Percentiles rank a stretch among this genome's conserved stretches.
Evolutionary conservation across 306 rosid genomes (phyloP).

Genomic region (Casuarina cunninghamiana): DNA sequence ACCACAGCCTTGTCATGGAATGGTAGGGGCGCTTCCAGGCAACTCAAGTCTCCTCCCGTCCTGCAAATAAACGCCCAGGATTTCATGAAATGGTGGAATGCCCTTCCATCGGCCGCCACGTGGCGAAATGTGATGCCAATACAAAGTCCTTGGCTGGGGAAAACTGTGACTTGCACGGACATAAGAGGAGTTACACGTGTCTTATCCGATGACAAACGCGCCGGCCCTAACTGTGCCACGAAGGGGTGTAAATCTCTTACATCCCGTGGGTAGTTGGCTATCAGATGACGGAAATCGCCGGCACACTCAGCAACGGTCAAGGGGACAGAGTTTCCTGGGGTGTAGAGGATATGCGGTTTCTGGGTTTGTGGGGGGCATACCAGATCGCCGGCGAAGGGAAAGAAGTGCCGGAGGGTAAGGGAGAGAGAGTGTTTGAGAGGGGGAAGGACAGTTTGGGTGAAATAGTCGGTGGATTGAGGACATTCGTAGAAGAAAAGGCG

Average conservation of each 20-base stretch:
- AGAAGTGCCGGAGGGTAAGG: constrained; percentile 39
- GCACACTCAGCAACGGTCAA: constrained; percentile 22
- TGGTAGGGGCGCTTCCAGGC: neutral
- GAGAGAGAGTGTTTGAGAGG: constrained; percentile 39
- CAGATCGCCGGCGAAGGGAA: constrained; percentile 28
- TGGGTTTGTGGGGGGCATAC: constrained; percentile 32
- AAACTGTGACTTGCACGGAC: constrained; percentile 35
- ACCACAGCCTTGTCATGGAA: constrained; percentile 10
- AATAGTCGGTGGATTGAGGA: constrained; percentile 30
- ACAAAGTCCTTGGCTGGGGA: constrained; percentile 28
- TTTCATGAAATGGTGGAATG: constrained; percentile 30
- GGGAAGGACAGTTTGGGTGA: constrained; percentile 27
- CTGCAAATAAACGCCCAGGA: constrained; percentile 33
- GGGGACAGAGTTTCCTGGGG: constrained; percentile 10
- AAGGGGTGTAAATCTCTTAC: constrained; percentile 21
- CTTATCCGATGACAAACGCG: neutral
- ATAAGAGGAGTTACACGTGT: constrained; percentile 18
- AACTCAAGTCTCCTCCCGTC: neutral
- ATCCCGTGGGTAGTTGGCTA: constrained; percentile 13
- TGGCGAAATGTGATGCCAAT: constrained; percentile 28
- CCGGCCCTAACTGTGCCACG: constrained; percentile 23
- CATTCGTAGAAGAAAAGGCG: constrained; percentile 37
- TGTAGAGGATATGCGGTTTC: constrained; percentile 31
- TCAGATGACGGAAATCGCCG: constrained; percentile 16
- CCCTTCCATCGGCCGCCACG: constrained; percentile 30